Conservation (phyloP, 495 filamentous ascomycete species). For the Chaetomium fimeti region DNA sequence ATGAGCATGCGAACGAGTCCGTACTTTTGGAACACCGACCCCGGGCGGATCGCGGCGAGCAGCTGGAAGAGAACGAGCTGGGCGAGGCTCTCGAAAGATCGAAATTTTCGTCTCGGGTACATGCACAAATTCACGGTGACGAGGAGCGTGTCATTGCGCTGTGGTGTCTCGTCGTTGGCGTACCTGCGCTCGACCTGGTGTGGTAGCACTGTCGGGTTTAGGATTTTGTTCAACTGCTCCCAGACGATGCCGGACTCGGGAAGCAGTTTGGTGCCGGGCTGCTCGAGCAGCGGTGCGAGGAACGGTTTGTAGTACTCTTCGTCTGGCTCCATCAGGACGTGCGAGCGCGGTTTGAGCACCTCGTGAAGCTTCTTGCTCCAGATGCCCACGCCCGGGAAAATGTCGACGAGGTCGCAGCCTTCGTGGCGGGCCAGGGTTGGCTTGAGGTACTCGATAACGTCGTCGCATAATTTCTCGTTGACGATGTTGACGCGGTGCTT, state of each 20-base stretch:
- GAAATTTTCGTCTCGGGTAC: conserved; percentile 39
- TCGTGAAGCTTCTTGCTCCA: conserved; percentile 76
- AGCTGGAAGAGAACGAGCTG: conserved; percentile 50
- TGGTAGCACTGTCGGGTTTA: conserved; percentile 49
- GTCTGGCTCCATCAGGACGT: conserved; percentile 75
- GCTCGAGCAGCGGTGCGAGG: conserved; percentile 61
- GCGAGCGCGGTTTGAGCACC: conserved; percentile 68
- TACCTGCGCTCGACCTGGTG: conserved; percentile 42
- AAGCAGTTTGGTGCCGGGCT: conserved; percentile 53
- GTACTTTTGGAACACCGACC: conserved; percentile 55
- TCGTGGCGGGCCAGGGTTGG: conserved; percentile 57
- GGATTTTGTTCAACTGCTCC: conserved; percentile 49
- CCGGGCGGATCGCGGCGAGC: conserved; percentile 42
- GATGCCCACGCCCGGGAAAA: conserved; percentile 73
- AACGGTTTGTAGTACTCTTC: conserved; percentile 51
- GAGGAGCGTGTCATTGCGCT: conserved; percentile 64
- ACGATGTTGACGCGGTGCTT: conserved; percentile 51
- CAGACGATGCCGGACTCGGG: conserved; percentile 50
- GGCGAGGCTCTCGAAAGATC: conserved; percentile 41
- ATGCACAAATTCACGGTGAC: conserved; percentile 59
- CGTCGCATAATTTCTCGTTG: conserved; percentile 57
- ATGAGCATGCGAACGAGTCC: conserved; percentile 71
- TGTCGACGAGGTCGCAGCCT: conserved; percentile 78
- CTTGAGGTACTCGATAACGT: conserved; percentile 41
- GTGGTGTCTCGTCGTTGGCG: conserved; percentile 30